Percentiles rank a stretch among this genome's conserved stretches.
Conservation (phyloP, 2,329 filamentous ascomycete genomes). For the Aureobasidium sp. region DNA sequence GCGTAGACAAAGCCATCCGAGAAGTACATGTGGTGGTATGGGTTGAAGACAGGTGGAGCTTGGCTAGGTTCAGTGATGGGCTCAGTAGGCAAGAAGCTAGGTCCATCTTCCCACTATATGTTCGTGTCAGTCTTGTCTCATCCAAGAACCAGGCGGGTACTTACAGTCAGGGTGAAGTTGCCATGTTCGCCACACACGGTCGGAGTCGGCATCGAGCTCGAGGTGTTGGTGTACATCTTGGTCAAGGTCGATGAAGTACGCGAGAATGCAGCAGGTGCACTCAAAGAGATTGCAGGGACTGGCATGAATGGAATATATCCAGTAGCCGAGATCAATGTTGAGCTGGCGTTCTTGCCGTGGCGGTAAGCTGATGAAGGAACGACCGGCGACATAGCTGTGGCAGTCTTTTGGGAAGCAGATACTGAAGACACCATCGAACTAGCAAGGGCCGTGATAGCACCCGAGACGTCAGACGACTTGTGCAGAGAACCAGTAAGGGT, state of each 20-base stretch:
- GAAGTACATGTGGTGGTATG: conserved; percentile 44
- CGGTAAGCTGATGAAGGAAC: neutral
- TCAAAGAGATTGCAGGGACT: neutral
- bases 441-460: neutral
- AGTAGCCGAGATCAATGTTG: neutral
- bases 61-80: conserved; percentile 27
- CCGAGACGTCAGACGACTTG: neutral
- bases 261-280: neutral
- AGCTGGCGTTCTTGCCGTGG: neutral
- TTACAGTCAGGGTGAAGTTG: conserved; percentile 30
- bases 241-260: conserved; percentile 1
- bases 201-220: conserved; percentile 2
- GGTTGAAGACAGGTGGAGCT: conserved; percentile 36
- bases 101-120: conserved; percentile 28
- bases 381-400: neutral
- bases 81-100: conserved; percentile 24
- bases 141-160: conserved; percentile 16
- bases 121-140: conserved; percentile 18
- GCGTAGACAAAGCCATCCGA: conserved; percentile 43
- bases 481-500: neutral
- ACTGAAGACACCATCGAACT: neutral
- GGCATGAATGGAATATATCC: neutral
- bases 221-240: conserved; percentile 5
- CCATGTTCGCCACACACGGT: conserved; percentile 36
- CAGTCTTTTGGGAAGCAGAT: neutral